Percentiles rank a stretch among this genome's conserved stretches.
phyloP scores from a whole-genome alignment of 371 early-diverging fungal species.

The Enterospora canceri region DNA sequence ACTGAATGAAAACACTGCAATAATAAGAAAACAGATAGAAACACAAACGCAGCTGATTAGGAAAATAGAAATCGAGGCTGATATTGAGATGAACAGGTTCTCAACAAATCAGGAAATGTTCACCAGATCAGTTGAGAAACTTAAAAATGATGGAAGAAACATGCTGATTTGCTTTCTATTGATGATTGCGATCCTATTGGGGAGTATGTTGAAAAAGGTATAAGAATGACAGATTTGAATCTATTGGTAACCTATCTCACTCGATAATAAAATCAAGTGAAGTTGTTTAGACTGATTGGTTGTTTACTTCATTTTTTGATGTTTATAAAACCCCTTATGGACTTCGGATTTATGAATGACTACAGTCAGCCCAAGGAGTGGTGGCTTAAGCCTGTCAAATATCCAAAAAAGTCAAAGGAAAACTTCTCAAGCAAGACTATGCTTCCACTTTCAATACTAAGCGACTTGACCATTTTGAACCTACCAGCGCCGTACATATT shows the following conservation, averaged over 20 bases:
- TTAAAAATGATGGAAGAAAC: conserved; percentile 3
- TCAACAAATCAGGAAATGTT: not conserved
- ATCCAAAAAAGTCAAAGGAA: conserved; percentile 31
- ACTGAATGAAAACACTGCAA: not conserved
- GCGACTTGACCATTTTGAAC: conserved; percentile 43
- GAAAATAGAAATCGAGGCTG: not conserved
- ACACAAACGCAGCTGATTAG: not conserved
- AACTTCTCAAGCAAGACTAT: conserved; percentile 55
- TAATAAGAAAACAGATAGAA: not conserved
- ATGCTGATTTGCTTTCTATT: not conserved
- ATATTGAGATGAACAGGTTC: not conserved
- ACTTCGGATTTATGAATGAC: conserved; percentile 8
- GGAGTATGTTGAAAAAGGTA: not conserved
- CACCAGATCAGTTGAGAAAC: not conserved
- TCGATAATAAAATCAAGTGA: conserved; percentile 50
- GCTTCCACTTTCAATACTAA: conserved; percentile 49
- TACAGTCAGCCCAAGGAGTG: conserved; percentile 21
- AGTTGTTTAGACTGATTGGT: conserved; percentile 40
- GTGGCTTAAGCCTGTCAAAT: conserved; percentile 46
- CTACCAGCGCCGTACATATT: conserved; percentile 56
- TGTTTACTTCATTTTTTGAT: conserved; percentile 42
- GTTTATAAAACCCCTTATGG: conserved; percentile 5
- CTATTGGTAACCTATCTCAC: conserved; percentile 44
- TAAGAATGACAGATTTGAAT: not conserved
- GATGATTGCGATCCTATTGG: not conserved